Percentiles rank a stretch among this genome's conserved stretches.
Evolutionary conservation across 2,329 filamentous ascomycete species (phyloP).

Genomic region (Neodidymelliopsis sp.): DNA sequence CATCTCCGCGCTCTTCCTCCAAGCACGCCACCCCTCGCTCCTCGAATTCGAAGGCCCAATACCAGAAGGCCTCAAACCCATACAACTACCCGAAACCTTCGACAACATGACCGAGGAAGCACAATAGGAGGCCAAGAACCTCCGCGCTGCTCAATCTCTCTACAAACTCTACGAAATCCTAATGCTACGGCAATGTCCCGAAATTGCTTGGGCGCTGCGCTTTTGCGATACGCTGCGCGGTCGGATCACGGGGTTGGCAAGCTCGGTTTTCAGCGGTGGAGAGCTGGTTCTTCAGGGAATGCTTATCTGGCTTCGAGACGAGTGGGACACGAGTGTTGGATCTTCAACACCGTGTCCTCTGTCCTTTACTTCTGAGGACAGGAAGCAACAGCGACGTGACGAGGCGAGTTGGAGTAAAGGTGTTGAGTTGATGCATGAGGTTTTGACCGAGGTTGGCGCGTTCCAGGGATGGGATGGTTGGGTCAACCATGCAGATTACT

Average conservation of each 20-base stretch:
- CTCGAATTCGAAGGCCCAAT: slow-evolving; percentile 34
- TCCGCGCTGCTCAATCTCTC: slow-evolving; percentile 29
- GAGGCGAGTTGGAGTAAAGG: slow-evolving; percentile 28
- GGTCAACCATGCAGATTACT: slow-evolving; percentile 32
- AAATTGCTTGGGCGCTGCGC: slow-evolving; percentile 21
- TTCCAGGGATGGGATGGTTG: slow-evolving; percentile 35
- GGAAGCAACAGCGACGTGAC: slow-evolving; percentile 24
- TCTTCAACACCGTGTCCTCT: slow-evolving; percentile 25
- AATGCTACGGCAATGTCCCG: slow-evolving; percentile 24
- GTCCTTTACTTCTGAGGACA: slow-evolving; percentile 26
- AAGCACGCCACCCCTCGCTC: slow-evolving; percentile 33
- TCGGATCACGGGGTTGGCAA: slow-evolving; percentile 24
- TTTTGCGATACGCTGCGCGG: slow-evolving; percentile 25
- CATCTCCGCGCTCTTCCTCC: slow-evolving; percentile 38
- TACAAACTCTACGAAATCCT: slow-evolving; percentile 29
- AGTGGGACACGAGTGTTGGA: slow-evolving; percentile 20
- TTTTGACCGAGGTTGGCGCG: slow-evolving; percentile 27
- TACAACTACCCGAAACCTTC: slow-evolving; percentile 24
- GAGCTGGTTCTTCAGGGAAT: slow-evolving; percentile 26
- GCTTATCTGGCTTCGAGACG: slow-evolving; percentile 28
- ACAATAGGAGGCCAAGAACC: slow-evolving; percentile 25
- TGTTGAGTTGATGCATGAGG: slow-evolving; percentile 31
- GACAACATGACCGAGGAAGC: slow-evolving; percentile 23
- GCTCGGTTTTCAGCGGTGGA: slow-evolving; percentile 27
- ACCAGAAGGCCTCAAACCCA: slow-evolving; percentile 23